phyloP scores from a whole-genome alignment of 495 filamentous ascomycete species.

The Tuber melanosporum region DNA sequence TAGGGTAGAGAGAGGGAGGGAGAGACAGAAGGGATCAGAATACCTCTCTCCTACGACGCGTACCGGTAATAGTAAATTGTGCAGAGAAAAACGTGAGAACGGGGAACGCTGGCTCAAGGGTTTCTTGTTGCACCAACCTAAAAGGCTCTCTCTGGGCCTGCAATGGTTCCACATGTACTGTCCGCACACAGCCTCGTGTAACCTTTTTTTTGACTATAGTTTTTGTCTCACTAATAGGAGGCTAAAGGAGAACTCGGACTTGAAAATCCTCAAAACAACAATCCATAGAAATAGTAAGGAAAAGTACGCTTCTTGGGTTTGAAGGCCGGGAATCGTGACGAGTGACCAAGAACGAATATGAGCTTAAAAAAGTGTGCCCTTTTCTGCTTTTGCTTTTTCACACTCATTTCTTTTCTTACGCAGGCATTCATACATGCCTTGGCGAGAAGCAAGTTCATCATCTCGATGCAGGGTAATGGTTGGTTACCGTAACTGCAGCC shows the following conservation, averaged over 20 bases:
- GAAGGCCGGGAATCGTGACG: conserved; percentile 20
- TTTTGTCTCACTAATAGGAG: conserved; percentile 20
- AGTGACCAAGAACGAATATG: not conserved
- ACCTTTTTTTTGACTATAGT: conserved; percentile 14
- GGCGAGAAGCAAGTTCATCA: conserved; percentile 11
- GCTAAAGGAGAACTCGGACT: conserved; percentile 21
- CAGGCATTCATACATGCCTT: conserved; percentile 19
- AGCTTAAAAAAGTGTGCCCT: conserved; percentile 20
- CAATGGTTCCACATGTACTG: conserved; percentile 27
- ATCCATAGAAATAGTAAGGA: not conserved
- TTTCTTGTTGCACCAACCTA: conserved; percentile 31
- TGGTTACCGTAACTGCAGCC: conserved; percentile 25
- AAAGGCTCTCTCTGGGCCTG: conserved; percentile 15
- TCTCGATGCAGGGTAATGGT: not conserved
- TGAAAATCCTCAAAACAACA: conserved; percentile 9
- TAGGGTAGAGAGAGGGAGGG: not conserved
- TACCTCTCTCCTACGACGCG: not conserved
- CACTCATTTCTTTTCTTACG: conserved; percentile 19
- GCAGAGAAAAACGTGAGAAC: not conserved
- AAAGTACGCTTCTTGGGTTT: conserved; percentile 30
- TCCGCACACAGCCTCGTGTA: conserved; percentile 34
- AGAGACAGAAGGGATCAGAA: not conserved
- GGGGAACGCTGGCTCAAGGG: not conserved
- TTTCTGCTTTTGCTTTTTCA: conserved; percentile 32
- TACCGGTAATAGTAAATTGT: not conserved